Evolutionary conservation across 2,329 filamentous ascomycete species (phyloP), one percentile per base, ranked within the genome.

Genomic region (Stagonosporopsis rhizophila): DNA sequence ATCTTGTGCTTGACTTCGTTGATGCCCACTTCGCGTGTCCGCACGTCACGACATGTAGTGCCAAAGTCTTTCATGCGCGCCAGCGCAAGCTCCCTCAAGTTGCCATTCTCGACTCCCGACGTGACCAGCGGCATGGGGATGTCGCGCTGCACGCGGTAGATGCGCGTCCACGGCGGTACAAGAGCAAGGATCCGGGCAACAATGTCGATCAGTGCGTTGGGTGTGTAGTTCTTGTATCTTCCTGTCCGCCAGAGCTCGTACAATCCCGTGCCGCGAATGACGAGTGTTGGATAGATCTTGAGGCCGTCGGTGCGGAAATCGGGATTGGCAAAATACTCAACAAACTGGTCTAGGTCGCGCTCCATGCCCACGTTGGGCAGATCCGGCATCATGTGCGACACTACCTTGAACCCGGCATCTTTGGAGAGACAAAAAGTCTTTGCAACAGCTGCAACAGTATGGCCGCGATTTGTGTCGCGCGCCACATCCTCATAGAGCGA

Each of bases 81-180:
- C 52, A 99, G 81, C 0, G 95, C 94, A 44, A 99, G 81, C 76
- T 99, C 95, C 60, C 95, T 88, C 35, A 99, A 81, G 73, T 99
- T 99, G 59, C 95, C 95, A 67, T 99, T 99, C 79, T 99, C 95
- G 0, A 99, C 95, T 37, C 95, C 95, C 0, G 94, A 96, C 0
- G 95, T 98, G n/a, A 99, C 96, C 22, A 99, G 83, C 0, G 95
- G 95, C 95, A 99, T 99, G n/a, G 95, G 95, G 56, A 99, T 99
- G 78, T 99, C 95, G 75, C 95, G 88, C 80, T 99, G 95, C 0
- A 99, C 95, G 58, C 95, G 92, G 80, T 99, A 99, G 70, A 99
- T 99, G 60, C 95, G 88, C 0, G 96, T 99, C 95, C 95, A 99
- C 1, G 95, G 95, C 1, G 95, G 95, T 0, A 99, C 89, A 2